Evolutionary conservation across 2,329 filamentous ascomycete species (phyloP), one percentile per base, ranked within the genome.

Genomic region (Dactylonectria estremocensis): DNA sequence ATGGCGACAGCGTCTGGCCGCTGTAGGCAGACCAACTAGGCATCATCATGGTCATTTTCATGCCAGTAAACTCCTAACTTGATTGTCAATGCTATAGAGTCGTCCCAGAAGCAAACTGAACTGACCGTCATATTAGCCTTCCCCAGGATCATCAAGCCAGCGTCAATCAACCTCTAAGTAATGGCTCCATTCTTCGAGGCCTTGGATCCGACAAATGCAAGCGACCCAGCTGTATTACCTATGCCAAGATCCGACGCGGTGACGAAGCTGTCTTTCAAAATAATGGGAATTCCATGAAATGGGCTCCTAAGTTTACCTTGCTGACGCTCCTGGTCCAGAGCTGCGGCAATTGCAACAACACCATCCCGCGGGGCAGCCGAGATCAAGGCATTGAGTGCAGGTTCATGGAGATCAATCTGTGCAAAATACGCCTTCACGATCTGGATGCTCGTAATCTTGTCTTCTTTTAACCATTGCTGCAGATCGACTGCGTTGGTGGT

Each of bases 1-100:
- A 80, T 2, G 77, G 68, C 2, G 77, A 78, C 1, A 74, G 61
- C 1, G 74, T 77, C 64, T 80, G 75, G 18, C 78, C 73, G 5
- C 72, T 74, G 11, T 64, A 33, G 10, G 62, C 50, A n/a, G 62
- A 65, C 62, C 56, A 65, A 2, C 62, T 55, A 2, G 62, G 50
- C 6, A 50, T 59, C 18, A 54, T 52, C 22, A 46, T 28, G 9
- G 61, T 59, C 31, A 49, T 56, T 20, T 64, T 59, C 16, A 54
- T 56, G 13, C 61, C 46, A 24, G 53, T 48, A 13, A 52, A 59
- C 49, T 64, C 61, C 61, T 64, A 54, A 3, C 20, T n/a, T 28
- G 2, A 37, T 37, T 14, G 14, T 55, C 18, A 49, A 48, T n/a
- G 18, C 18, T 1, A 18, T 22, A 3, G 2, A 5, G 40, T 9